Percentiles rank a stretch among this genome's conserved stretches.
These are phyloP conservation scores for Pilatotrama ljubarskyi DNA, from an alignment of 768 basidiomycete species.

Conservation along the genomic window DNA sequence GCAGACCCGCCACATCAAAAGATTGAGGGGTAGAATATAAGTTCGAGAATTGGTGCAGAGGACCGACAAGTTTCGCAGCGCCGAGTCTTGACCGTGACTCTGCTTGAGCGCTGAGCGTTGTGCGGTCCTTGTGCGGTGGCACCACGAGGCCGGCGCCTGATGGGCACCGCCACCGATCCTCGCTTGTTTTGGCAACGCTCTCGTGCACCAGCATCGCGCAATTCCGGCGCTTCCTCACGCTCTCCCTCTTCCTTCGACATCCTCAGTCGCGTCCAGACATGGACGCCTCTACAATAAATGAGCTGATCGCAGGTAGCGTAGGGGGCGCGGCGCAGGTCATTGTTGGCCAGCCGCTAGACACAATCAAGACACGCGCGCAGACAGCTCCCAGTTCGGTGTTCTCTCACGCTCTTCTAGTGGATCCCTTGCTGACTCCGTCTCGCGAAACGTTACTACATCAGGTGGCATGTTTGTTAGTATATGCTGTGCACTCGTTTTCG, in stretches of 20 bases:
- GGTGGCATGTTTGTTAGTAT: constrained; percentile 85
- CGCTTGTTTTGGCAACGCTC: constrained; percentile 6
- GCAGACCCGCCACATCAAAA: no score
- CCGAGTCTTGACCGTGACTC: no score
- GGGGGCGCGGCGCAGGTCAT: constrained; percentile 95
- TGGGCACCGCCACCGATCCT: constrained; percentile 1
- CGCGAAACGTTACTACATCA: constrained; percentile 30
- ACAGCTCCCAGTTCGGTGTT: constrained; percentile 71
- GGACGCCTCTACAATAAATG: constrained; percentile 65
- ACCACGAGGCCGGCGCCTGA: neutral
- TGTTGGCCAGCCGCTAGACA: constrained; percentile 91
- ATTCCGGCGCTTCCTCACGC: constrained; percentile 1
- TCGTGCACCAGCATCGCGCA: constrained; percentile 12
- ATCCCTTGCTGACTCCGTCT: constrained; percentile 1
- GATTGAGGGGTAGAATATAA: neutral
- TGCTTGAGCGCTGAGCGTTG: no score
- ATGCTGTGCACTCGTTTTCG: neutral
- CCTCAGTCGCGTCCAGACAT: constrained; percentile 3
- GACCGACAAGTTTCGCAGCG: neutral
- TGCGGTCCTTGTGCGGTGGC: no score
- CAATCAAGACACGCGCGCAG: constrained; percentile 86
- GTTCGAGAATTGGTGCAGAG: no score
- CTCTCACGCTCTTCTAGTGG: neutral
- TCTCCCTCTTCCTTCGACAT: neutral
- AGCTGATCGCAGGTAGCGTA: constrained; percentile 84